A percentile compares a stretch with the other conserved stretches of the same genome.
Evolutionary conservation across 2,329 filamentous ascomycete genomes (phyloP).

Genomic region (Epichloe aotearoae): DNA sequence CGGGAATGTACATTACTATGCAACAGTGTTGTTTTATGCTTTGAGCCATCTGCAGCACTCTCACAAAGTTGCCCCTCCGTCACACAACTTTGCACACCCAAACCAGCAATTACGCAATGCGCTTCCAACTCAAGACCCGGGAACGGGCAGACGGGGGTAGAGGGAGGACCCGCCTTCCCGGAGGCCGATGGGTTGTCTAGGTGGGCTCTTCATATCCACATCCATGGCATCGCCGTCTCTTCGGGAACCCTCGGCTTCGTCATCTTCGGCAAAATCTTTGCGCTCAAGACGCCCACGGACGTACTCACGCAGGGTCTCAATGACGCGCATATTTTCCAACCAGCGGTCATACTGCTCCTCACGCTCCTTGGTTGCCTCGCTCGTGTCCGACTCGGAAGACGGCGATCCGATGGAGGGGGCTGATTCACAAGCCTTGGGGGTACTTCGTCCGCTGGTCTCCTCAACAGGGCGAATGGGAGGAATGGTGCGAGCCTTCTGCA

Average conservation of each 20-base stretch:
- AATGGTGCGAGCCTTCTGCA: constrained; percentile 42
- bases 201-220: constrained; percentile 20
- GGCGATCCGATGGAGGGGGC: constrained; percentile 38
- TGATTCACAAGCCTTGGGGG: constrained; percentile 31
- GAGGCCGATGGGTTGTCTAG: constrained; percentile 12
- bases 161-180: constrained; percentile 23
- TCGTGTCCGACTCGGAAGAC: constrained; percentile 39
- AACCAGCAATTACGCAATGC: not conserved
- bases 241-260: constrained; percentile 10
- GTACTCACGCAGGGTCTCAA: constrained; percentile 47
- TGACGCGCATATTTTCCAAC: constrained; percentile 52
- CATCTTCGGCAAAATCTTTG: constrained; percentile 34
- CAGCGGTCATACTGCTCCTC: constrained; percentile 52
- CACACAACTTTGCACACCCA: not conserved
- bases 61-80: not conserved
- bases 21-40: not conserved
- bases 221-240: constrained; percentile 23
- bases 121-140: constrained; percentile 4
- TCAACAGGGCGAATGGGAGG: constrained; percentile 25
- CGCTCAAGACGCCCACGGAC: constrained; percentile 43
- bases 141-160: constrained; percentile 28
- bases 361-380: constrained; percentile 38
- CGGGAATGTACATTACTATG: not conserved
- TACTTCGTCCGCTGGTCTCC: constrained; percentile 26
- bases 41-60: not conserved